Percentiles rank a stretch among this genome's conserved stretches.
Conservation (phyloP, 768 basidiomycete species). For the Leccinellum albellum region DNA sequence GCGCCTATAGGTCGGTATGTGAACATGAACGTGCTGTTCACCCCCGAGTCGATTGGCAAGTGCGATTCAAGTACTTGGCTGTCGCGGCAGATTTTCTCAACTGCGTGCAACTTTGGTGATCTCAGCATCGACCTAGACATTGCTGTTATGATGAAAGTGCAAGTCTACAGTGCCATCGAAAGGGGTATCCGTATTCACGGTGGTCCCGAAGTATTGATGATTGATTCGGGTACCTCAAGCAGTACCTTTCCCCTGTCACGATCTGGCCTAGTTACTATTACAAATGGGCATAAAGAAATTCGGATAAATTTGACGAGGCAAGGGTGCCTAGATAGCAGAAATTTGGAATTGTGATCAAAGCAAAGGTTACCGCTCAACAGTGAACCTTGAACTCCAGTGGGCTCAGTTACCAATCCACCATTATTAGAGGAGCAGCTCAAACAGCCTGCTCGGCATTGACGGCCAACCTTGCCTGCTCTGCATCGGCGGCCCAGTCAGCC, state of each 20-base stretch:
- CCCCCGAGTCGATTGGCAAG: too few relatives aligned
- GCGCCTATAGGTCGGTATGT: neutral
- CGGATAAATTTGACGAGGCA: neutral
- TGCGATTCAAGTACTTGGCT: too few relatives aligned
- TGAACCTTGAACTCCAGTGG: neutral
- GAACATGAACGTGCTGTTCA: neutral
- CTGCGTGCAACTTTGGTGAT: slow-evolving; percentile 14
- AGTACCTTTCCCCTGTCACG: too few relatives aligned
- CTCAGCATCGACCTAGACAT: neutral
- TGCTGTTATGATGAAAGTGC: neutral
- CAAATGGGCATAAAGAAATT: neutral
- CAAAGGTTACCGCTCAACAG: neutral
- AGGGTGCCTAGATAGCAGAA: neutral
- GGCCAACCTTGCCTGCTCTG: neutral
- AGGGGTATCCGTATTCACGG: too few relatives aligned
- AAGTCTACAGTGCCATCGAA: neutral
- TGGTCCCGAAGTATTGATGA: too few relatives aligned
- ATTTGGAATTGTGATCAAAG: neutral
- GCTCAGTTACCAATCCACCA: neutral
- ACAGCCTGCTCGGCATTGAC: neutral
- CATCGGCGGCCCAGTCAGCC: slow-evolving; percentile 10
- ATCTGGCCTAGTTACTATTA: neutral
- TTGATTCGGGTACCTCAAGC: too few relatives aligned
- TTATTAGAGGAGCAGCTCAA: neutral
- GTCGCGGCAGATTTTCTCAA: neutral